Evolutionary conservation across 1,139 yeast genomes (phyloP).

Genomic region (Sugiyamaella xylanicola): DNA sequence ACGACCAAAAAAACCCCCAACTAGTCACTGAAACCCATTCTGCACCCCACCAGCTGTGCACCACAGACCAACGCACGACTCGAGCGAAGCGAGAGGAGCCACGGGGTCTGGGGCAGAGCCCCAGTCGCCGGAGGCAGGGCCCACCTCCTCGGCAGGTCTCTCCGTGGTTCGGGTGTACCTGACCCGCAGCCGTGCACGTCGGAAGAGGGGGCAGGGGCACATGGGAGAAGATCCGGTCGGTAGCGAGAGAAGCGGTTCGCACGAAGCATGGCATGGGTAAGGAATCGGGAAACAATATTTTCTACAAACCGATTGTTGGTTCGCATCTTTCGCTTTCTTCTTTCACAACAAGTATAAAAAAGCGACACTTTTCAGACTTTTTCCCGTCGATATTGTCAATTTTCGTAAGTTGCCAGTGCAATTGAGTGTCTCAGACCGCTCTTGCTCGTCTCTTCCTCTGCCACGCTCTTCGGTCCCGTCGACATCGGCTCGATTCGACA

Average conservation of each 20-base stretch:
- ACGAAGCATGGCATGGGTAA: not conserved
- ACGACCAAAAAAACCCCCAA: not conserved
- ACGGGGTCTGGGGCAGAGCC: not conserved
- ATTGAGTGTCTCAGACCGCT: not conserved
- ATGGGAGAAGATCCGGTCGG: not conserved
- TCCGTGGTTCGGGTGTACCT: not conserved
- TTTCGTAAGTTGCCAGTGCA: not conserved
- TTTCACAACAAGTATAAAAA: not conserved
- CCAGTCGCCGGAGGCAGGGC: not conserved
- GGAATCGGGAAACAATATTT: not conserved
- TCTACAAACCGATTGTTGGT: not conserved
- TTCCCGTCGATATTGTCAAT: not conserved
- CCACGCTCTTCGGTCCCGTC: not conserved
- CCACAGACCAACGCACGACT: too few species aligned
- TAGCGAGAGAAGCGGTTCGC: not conserved
- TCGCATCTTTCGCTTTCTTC: not conserved
- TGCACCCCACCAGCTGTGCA: too few species aligned
- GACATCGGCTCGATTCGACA: not conserved
- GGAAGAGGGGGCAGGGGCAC: not conserved
- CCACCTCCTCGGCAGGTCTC: not conserved
- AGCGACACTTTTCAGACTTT: not conserved
- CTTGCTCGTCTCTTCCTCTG: too few species aligned
- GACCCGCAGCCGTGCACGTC: not conserved
- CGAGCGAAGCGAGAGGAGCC: too few species aligned
- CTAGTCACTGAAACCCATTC: not conserved